phyloP scores from a whole-genome alignment of 2,329 filamentous ascomycete species.

The Pseudohalonectria lignicola region DNA sequence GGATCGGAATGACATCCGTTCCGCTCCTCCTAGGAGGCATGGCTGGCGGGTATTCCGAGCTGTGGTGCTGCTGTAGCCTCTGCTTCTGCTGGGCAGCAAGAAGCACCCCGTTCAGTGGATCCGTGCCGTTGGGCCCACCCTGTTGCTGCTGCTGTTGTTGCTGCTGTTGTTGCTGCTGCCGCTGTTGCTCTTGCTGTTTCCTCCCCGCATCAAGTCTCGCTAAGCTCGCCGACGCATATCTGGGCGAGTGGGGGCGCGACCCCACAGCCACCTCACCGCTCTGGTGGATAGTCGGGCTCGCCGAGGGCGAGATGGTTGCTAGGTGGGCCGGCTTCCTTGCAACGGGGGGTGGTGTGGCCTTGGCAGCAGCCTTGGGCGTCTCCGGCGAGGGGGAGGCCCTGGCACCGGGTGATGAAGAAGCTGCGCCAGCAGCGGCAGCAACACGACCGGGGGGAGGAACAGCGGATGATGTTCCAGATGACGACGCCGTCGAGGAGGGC shows the following conservation, averaged over 20 bases:
- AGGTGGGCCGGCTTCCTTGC: conserved; percentile 54
- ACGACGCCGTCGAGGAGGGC: conserved; percentile 13
- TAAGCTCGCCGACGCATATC: neutral
- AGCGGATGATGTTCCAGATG: no score
- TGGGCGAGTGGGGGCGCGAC: conserved; percentile 5
- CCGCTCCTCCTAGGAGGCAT: conserved; percentile 5
- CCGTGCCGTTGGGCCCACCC: no score
- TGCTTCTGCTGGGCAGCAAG: neutral
- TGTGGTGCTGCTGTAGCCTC: neutral
- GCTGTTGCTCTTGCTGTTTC: conserved; percentile 11
- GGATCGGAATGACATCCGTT: neutral
- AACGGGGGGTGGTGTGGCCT: conserved; percentile 45
- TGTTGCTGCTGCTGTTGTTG: no score
- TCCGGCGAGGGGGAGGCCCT: conserved; percentile 21
- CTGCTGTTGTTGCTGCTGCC: conserved; percentile 7
- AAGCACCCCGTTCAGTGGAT: no score
- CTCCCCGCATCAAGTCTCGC: neutral
- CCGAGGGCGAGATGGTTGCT: conserved; percentile 18
- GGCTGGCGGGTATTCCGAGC: conserved; percentile 1
- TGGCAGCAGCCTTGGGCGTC: conserved; percentile 32
- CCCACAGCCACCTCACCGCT: conserved; percentile 7
- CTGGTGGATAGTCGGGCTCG: conserved; percentile 10
- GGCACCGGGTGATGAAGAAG: no score
- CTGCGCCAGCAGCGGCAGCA: no score
- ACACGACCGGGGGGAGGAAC: no score